Percentiles rank a stretch among this genome's conserved stretches.
These are phyloP conservation scores for Chrysoporthe austroafricana DNA, from an alignment of 2,329 filamentous ascomycete genomes.

Conservation along the genomic window DNA sequence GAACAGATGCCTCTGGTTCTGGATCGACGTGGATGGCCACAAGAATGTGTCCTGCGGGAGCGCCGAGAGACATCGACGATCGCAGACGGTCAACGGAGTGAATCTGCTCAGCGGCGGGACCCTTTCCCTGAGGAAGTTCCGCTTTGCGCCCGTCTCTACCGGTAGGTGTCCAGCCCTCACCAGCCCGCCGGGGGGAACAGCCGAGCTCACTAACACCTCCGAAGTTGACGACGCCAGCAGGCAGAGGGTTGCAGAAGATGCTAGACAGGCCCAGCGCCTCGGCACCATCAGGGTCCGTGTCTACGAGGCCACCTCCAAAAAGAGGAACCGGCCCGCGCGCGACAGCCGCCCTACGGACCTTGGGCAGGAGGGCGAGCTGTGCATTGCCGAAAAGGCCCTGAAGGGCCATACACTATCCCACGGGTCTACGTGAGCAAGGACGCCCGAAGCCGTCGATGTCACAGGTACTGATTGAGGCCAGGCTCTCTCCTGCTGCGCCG, in stretches of 20 bases:
- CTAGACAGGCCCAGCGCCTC: neutral
- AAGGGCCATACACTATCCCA: neutral
- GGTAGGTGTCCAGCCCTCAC: neutral
- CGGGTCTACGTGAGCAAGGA: neutral
- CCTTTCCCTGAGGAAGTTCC: neutral
- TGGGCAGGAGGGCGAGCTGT: neutral
- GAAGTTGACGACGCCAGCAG: constrained; percentile 5
- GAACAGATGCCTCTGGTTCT: neutral
- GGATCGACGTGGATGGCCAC: neutral
- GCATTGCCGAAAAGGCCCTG: neutral
- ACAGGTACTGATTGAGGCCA: neutral
- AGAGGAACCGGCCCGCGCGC: neutral
- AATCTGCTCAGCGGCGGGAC: neutral
- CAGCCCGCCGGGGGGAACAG: neutral
- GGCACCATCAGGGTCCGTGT: constrained; percentile 7
- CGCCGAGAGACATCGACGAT: neutral
- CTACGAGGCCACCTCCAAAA: neutral
- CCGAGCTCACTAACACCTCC: neutral
- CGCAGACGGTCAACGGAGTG: neutral
- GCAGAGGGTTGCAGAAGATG: neutral
- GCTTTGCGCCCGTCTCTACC: neutral
- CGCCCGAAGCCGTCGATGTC: neutral
- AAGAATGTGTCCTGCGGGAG: neutral
- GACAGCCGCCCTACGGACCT: neutral
- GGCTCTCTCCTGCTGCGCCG: neutral